These are phyloP conservation scores for Periglandula ipomoeae DNA, from an alignment of 2,329 filamentous ascomycete genomes.

Conservation along the genomic window DNA sequence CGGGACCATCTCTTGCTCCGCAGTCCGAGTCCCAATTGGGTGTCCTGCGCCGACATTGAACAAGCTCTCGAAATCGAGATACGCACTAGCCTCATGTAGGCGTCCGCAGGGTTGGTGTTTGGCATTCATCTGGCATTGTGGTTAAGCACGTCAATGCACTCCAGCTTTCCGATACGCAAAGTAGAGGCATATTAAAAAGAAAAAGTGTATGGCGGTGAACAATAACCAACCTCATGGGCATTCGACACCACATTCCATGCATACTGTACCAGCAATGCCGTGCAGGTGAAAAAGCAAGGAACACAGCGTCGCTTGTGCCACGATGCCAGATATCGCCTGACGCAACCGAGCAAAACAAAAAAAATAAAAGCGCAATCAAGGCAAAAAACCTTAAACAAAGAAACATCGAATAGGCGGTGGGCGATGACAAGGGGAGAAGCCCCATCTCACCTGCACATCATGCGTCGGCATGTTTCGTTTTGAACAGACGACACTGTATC, in stretches of 20 bases:
- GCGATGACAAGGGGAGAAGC: not conserved
- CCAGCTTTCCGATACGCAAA: not conserved
- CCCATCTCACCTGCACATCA: not conserved
- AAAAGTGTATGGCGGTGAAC: not conserved
- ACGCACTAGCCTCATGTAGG: not conserved
- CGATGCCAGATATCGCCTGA: not conserved
- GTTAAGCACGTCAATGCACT: not conserved
- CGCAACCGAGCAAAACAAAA: not conserved
- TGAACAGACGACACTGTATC: not conserved
- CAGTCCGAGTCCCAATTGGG: not conserved
- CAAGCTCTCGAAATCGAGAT: too few species aligned
- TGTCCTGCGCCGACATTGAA: not conserved
- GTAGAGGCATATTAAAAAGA: too few species aligned
- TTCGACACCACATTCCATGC: not conserved
- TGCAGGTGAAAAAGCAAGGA: not conserved
- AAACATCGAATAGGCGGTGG: not conserved
- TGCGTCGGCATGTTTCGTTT: too few species aligned
- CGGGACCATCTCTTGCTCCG: not conserved
- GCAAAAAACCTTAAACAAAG: too few species aligned
- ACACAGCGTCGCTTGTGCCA: not conserved
- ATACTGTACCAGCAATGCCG: not conserved
- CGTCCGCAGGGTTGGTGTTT: not conserved
- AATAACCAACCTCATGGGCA: not conserved
- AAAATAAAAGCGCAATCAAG: too few species aligned
- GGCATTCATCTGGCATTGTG: not conserved